Conservation (phyloP, 2,329 filamentous ascomycete species). For the Aureobasidium sp. region DNA sequence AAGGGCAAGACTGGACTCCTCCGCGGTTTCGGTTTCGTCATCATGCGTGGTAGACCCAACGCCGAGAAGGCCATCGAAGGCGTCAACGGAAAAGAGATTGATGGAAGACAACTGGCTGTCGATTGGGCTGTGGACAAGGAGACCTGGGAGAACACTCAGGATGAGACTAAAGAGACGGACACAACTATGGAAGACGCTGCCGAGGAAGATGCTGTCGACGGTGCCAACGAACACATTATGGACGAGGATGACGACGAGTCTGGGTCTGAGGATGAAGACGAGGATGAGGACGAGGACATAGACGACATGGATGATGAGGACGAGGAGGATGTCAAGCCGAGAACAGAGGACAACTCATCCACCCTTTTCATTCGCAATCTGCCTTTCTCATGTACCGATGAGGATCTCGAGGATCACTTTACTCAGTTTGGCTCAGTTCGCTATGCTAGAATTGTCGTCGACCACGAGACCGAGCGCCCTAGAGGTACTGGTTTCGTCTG, state of each 20-base stretch:
- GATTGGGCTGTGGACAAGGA: slow-evolving; percentile 96
- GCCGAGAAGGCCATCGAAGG: slow-evolving; percentile 79
- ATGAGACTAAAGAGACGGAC: slow-evolving; percentile 40
- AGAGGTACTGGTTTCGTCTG: slow-evolving; percentile 93
- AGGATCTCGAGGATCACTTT: slow-evolving; percentile 78
- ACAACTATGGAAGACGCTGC: slow-evolving; percentile 19
- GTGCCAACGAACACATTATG: slow-evolving; percentile 28
- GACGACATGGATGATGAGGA: slow-evolving; percentile 38
- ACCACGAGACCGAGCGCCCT: slow-evolving; percentile 75
- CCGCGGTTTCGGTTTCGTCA: slow-evolving; percentile 87
- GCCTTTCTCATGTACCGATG: slow-evolving; percentile 80
- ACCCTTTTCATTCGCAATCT: slow-evolving; percentile 93
- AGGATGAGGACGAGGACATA: slow-evolving; percentile 36
- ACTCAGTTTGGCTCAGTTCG: slow-evolving; percentile 77
- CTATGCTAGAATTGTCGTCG: slow-evolving; percentile 87
- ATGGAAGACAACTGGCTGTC: slow-evolving; percentile 81
- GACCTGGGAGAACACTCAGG: slow-evolving; percentile 52
- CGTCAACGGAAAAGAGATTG: slow-evolving; percentile 83
- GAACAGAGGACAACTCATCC: slow-evolving; percentile 54
- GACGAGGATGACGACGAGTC: slow-evolving; percentile 27
- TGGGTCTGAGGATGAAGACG: slow-evolving; percentile 31
- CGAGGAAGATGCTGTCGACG: slow-evolving; percentile 28
- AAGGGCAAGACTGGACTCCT: slow-evolving; percentile 62
- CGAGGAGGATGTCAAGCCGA: slow-evolving; percentile 29
- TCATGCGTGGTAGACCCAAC: slow-evolving; percentile 80